Conservation (phyloP, 1,284 basidiomycete species). For the Somion occarium region DNA sequence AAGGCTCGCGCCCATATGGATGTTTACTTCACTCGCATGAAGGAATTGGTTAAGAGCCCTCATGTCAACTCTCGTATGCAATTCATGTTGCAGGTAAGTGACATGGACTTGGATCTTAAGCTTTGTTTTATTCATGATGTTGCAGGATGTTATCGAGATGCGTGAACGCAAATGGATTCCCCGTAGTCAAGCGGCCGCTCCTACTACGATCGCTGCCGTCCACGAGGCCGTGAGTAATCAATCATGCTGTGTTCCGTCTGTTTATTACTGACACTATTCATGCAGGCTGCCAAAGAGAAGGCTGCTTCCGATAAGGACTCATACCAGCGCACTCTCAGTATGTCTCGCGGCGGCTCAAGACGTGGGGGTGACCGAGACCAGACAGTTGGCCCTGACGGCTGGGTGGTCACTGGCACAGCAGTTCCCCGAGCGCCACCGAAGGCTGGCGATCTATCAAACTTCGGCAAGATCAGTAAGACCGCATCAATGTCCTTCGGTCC, state of each 20-base stretch:
- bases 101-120: neutral
- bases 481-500: constrained; percentile 71
- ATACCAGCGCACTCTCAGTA: constrained; percentile 43
- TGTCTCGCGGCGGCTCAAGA: constrained; percentile 81
- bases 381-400: constrained; percentile 69
- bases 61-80: constrained; percentile 85
- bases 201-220: constrained; percentile 85
- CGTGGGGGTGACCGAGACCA: constrained; percentile 75
- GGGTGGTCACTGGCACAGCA: constrained; percentile 73
- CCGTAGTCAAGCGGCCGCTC: constrained; percentile 72
- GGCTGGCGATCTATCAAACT: constrained; percentile 82
- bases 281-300: constrained; percentile 68
- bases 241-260: neutral
- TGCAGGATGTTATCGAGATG: constrained; percentile 71
- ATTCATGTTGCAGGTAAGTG: constrained; percentile 88
- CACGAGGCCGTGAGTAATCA: constrained; percentile 72
- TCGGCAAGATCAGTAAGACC: constrained; percentile 79
- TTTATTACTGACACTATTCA: constrained; percentile 3
- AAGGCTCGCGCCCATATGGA: constrained; percentile 86
- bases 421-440: constrained; percentile 64
- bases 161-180: constrained; percentile 80
- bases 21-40: constrained; percentile 91
- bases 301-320: constrained; percentile 61
- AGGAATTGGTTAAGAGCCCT: constrained; percentile 68
- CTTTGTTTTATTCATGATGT: neutral